These are phyloP conservation scores for Globisporangium middletonii DNA, from an alignment of 352 stramenopile species.

Conservation along the genomic window DNA sequence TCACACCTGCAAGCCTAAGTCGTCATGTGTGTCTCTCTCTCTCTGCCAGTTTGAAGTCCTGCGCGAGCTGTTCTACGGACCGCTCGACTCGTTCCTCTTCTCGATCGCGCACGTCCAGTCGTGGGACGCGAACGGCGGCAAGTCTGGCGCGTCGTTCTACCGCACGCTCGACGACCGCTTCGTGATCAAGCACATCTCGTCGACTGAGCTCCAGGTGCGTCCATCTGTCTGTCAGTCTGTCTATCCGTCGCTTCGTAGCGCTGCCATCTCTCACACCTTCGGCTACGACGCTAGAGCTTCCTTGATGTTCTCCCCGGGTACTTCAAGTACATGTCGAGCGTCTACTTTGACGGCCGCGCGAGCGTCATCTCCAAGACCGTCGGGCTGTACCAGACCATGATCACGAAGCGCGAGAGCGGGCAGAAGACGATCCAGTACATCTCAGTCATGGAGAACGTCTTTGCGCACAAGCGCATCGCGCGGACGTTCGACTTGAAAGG, in stretches of 20 bases:
- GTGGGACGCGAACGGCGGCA: slow-evolving; percentile 95
- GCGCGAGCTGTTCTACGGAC: slow-evolving; percentile 85
- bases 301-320: slow-evolving; percentile 82
- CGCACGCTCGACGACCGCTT: slow-evolving; percentile 95
- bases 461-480: slow-evolving; percentile 92
- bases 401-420: slow-evolving; percentile 89
- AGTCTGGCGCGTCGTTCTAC: slow-evolving; percentile 96
- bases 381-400: slow-evolving; percentile 96
- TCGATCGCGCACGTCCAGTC: slow-evolving; percentile 76
- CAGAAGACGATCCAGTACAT: slow-evolving; percentile 90
- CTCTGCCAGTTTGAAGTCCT: slow-evolving; percentile 85
- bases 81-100: slow-evolving; percentile 59
- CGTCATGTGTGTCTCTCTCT: background rate
- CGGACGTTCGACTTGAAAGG: slow-evolving; percentile 98
- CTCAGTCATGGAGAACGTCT: slow-evolving; percentile 96
- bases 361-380: slow-evolving; percentile 97
- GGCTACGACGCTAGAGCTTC: slow-evolving; percentile 48
- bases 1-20: no score
- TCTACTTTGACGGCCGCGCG: slow-evolving; percentile 92
- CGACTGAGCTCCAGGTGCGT: slow-evolving; percentile 95
- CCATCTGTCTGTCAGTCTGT: background rate
- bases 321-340: slow-evolving; percentile 97
- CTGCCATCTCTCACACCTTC: background rate
- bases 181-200: slow-evolving; percentile 97
- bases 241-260: background rate